phyloP scores from a whole-genome alignment of 2,329 filamentous ascomycete species.

The Cryphonectria radicalis region DNA sequence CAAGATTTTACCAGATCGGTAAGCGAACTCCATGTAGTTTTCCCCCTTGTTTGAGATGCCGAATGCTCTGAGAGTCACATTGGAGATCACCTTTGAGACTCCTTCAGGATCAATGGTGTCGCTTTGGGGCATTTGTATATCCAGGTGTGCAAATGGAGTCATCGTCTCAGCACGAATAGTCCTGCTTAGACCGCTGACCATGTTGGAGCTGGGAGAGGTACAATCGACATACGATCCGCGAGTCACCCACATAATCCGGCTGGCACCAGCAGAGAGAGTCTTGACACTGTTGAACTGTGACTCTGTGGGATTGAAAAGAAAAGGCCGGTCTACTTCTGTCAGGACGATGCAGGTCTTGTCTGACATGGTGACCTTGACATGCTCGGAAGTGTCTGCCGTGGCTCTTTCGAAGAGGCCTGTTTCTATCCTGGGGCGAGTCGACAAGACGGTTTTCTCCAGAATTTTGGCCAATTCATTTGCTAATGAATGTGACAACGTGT shows the following conservation, averaged over 20 bases:
- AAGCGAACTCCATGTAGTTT: constrained; percentile 49
- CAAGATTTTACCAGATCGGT: constrained; percentile 44
- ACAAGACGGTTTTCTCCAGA: background rate
- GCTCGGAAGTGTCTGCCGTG: background rate
- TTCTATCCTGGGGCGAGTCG: background rate
- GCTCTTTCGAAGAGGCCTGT: background rate
- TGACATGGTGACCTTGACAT: background rate
- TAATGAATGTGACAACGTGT: background rate
- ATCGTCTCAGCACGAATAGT: constrained; percentile 52
- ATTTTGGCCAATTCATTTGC: background rate
- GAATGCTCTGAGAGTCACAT: constrained; percentile 44
- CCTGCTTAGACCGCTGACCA: constrained; percentile 50
- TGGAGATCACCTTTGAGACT: constrained; percentile 33
- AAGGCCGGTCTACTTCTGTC: constrained; percentile 36
- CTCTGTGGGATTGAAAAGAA: constrained; percentile 33
- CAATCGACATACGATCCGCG: constrained; percentile 17
- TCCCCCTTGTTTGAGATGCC: constrained; percentile 37
- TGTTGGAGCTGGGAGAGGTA: constrained; percentile 40
- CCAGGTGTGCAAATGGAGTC: constrained; percentile 49
- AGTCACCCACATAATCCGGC: constrained; percentile 36
- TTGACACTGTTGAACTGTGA: constrained; percentile 33
- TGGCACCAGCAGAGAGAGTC: constrained; percentile 7
- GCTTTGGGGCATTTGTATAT: constrained; percentile 44
- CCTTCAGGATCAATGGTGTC: constrained; percentile 18
- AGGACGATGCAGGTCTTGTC: constrained; percentile 36